Evolutionary conservation across 768 basidiomycete species (phyloP), one percentile per base, ranked within the genome.

Genomic region (Serpula lacrymans): DNA sequence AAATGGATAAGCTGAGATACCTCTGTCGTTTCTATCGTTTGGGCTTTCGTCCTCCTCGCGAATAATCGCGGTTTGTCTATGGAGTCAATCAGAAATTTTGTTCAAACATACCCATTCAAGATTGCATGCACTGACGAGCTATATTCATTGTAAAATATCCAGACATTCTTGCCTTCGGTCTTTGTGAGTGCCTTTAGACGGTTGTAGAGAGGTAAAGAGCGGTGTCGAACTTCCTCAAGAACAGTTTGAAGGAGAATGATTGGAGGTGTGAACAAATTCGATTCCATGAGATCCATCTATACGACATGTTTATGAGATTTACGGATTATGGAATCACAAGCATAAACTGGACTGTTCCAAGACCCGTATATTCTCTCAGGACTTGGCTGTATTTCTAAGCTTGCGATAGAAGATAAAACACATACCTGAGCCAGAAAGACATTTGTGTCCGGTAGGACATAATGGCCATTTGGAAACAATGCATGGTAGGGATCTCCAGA

Each of bases 171-270:
- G 46, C 90, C 91, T 42, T 97, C 95, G 49, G 82, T 78, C 47
- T 80, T 86, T 22, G 85, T 73, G 34, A 98, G 71, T 1, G 84
- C 78, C 52, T 89, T 94, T 47, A 99, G 73, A 23, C 94, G 84
- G 59, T 93, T 97, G 65, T 90, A 92, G 12, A 98, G 67, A 3
- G 95, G 95, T 18, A 98, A 66, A 1, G 88, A 92, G 14, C 96
- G 77, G 59, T 98, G 96, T 43, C 95, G 77, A 44, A 97, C 92
- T 78, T 99, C 96, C 49, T 96, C 89, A 38, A 98, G 70, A 2
- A 97, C 94, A 0, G 95, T 99, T 64, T 98, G 95, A 2, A 96
- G 77, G 17, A 99, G 69, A 41, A 99, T 83, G 39, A 97, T 80
- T 0, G 94, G 91, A 1, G 84, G 70, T 0, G 65, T 74, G 52